Conservation (phyloP, 2,329 filamentous ascomycete species). For the Talaromyces piceae region DNA sequence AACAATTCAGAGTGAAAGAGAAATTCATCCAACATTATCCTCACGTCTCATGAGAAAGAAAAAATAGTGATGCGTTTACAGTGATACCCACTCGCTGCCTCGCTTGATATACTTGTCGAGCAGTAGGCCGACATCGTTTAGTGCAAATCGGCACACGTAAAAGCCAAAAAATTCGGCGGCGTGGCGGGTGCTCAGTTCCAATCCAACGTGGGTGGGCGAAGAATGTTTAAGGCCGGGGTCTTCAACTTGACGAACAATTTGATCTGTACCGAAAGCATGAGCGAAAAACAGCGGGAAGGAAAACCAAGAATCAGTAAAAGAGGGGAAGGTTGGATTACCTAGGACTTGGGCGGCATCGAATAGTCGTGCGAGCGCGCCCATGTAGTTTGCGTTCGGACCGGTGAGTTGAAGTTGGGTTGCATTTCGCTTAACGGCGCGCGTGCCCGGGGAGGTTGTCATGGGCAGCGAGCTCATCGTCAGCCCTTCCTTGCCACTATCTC, state of each 20-base stretch:
- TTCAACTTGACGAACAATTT: slow-evolving; percentile 92
- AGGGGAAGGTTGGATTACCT: slow-evolving; percentile 53
- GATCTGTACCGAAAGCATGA: slow-evolving; percentile 50
- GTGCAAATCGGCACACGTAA: slow-evolving; percentile 90
- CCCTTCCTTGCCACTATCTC: slow-evolving; percentile 50
- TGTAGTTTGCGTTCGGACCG: slow-evolving; percentile 83
- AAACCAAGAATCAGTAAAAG: no score
- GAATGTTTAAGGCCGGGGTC: slow-evolving; percentile 87
- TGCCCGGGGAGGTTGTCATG: slow-evolving; percentile 58
- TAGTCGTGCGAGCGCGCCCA: slow-evolving; percentile 78
- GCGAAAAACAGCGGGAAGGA: slow-evolving; percentile 1
- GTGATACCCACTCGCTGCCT: slow-evolving; percentile 85
- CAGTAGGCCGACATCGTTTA: slow-evolving; percentile 73
- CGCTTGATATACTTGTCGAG: slow-evolving; percentile 97
- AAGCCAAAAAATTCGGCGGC: slow-evolving; percentile 97
- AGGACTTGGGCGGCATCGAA: slow-evolving; percentile 91
- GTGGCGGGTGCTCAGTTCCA: slow-evolving; percentile 87
- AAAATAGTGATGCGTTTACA: slow-evolving; percentile 15
- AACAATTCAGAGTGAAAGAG: slow-evolving; percentile 5
- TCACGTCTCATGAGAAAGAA: slow-evolving; percentile 4
- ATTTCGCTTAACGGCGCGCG: slow-evolving; percentile 65
- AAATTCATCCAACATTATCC: slow-evolving; percentile 11
- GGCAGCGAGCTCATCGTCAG: slow-evolving; percentile 66
- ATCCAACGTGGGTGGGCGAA: slow-evolving; percentile 87
- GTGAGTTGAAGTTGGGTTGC: slow-evolving; percentile 61